A percentile compares a stretch with the other conserved stretches of the same genome.
These are phyloP conservation scores for Ananas comosus DNA, from an alignment of 176 grass and related monocot genomes.

Conservation along the genomic window DNA sequence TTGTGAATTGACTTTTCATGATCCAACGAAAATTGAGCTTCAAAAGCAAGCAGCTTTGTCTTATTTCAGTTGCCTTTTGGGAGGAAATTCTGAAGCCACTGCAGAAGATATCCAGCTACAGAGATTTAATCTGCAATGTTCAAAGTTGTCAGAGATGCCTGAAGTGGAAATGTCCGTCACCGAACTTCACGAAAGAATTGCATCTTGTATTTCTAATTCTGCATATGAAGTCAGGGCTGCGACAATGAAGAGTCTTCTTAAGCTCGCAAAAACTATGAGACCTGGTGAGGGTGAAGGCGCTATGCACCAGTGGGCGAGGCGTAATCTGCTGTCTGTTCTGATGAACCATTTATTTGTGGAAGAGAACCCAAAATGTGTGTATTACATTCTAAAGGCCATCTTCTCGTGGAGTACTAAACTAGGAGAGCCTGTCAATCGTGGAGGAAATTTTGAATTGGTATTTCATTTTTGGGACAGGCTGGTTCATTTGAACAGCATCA, in stretches of 20 bases:
- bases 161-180: slow-evolving; percentile 20
- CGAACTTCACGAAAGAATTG: slow-evolving; percentile 62
- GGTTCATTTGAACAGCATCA: slow-evolving; percentile 51
- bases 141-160: slow-evolving; percentile 20
- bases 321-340: slow-evolving; percentile 44
- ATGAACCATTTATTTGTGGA: slow-evolving; percentile 57
- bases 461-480: slow-evolving; percentile 74
- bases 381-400: slow-evolving; percentile 71
- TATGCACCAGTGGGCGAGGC: slow-evolving; percentile 55
- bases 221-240: slow-evolving; percentile 84
- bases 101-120: slow-evolving; percentile 41
- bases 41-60: slow-evolving; percentile 63
- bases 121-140: slow-evolving; percentile 33
- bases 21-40: slow-evolving; percentile 77
- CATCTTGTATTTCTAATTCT: slow-evolving; percentile 64
- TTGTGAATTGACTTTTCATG: slow-evolving; percentile 40
- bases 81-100: slow-evolving; percentile 31
- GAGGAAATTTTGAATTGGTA: slow-evolving; percentile 35
- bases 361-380: slow-evolving; percentile 84
- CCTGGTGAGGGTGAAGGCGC: slow-evolving; percentile 28
- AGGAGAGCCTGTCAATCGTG: slow-evolving; percentile 28
- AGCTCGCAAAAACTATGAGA: slow-evolving; percentile 49
- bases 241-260: slow-evolving; percentile 69
- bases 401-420: slow-evolving; percentile 70
- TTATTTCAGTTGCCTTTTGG: slow-evolving; percentile 74